phyloP scores from a whole-genome alignment of 768 basidiomycete species.

The Lactarius tabidus region DNA sequence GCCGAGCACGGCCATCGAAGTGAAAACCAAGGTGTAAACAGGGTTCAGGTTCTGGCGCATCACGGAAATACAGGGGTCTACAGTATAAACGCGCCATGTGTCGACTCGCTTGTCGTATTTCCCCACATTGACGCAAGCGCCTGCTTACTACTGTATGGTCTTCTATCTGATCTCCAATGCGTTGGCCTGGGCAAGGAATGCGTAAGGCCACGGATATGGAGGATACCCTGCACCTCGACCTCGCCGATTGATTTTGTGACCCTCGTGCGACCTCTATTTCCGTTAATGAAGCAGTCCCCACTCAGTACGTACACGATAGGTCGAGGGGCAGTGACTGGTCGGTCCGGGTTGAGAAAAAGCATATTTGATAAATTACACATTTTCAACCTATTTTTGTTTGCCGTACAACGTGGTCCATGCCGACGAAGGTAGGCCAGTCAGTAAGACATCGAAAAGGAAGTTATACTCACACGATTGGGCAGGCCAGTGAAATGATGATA shows the following conservation, averaged over 20 bases:
- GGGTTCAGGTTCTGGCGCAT: slow-evolving; percentile 12
- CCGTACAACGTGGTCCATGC: slow-evolving; percentile 1
- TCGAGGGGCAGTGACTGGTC: not conserved
- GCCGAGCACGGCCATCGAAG: not conserved
- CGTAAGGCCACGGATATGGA: not conserved
- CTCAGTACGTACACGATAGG: not conserved
- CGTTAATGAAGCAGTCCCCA: not conserved
- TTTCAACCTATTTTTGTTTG: not conserved
- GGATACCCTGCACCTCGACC: not conserved
- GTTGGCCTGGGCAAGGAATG: slow-evolving; percentile 3
- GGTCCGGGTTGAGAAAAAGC: not conserved
- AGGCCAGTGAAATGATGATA: not conserved
- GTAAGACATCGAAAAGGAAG: slow-evolving; percentile 15
- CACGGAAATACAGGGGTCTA: slow-evolving; percentile 13
- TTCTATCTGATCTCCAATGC: slow-evolving; percentile 15
- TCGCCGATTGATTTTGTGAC: not conserved
- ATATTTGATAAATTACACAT: not conserved
- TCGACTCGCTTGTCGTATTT: slow-evolving; percentile 18
- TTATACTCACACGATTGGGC: not conserved
- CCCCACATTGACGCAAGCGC: slow-evolving; percentile 3
- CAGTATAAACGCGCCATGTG: slow-evolving; percentile 10
- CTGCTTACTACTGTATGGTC: slow-evolving; percentile 3
- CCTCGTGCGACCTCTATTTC: not conserved
- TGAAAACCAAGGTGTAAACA: not conserved
- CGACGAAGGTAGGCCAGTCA: slow-evolving; percentile 3